Evolutionary conservation across 345 rosid species (phyloP).

Genomic region (Toxicodendron radicans): DNA sequence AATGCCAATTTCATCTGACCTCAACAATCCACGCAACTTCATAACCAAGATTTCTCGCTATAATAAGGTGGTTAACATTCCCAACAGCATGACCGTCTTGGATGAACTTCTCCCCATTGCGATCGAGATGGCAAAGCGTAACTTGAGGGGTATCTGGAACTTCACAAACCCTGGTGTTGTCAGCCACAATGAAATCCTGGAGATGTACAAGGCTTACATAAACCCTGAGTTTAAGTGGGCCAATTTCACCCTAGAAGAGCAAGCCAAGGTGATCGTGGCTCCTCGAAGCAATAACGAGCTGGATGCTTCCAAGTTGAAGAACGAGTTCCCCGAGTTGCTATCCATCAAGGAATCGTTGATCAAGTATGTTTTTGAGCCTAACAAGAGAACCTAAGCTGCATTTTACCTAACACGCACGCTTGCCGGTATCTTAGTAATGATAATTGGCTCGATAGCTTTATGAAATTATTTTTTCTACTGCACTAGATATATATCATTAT

Average conservation of each 20-base stretch:
- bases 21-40: conserved; percentile 84
- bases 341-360: conserved; percentile 77
- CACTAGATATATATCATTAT: background rate
- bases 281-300: conserved; percentile 90
- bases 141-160: conserved; percentile 85
- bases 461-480: background rate
- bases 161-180: conserved; percentile 92
- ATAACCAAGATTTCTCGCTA: conserved; percentile 91
- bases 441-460: background rate
- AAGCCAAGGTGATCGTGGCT: conserved; percentile 88
- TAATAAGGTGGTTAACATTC: conserved; percentile 86
- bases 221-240: conserved; percentile 61
- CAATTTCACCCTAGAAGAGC: conserved; percentile 85
- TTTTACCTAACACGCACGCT: background rate
- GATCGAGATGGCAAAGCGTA: conserved; percentile 89
- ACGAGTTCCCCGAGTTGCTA: conserved; percentile 82
- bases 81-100: conserved; percentile 90
- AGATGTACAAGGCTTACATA: conserved; percentile 88
- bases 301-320: conserved; percentile 82
- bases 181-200: conserved; percentile 89
- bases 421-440: background rate
- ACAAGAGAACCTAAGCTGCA: conserved; percentile 49
- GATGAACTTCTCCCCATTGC: conserved; percentile 85
- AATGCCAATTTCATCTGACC: conserved; percentile 94
- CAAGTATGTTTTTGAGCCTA: conserved; percentile 74